phyloP scores from a whole-genome alignment of 371 early-diverging fungal genomes.

The Basidiobolus meristosporus region DNA sequence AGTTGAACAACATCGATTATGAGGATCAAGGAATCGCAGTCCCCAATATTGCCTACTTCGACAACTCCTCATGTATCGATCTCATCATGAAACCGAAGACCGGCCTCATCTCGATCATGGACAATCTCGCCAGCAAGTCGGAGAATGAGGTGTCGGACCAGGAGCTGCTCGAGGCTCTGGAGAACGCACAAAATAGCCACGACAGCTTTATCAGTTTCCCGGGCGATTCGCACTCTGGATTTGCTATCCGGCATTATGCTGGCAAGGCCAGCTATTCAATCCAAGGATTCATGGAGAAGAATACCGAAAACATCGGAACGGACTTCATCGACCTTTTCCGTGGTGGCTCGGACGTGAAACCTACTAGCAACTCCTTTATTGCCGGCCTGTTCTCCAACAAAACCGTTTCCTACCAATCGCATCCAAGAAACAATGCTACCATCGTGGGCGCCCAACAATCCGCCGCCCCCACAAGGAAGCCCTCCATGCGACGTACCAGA shows the following conservation, averaged over 20 bases:
- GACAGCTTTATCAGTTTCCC: conserved; percentile 34
- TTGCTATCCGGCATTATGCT: conserved; percentile 57
- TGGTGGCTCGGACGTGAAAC: conserved; percentile 15
- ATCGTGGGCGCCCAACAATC: conserved; percentile 52
- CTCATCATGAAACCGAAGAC: conserved; percentile 22
- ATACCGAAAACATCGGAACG: conserved; percentile 47
- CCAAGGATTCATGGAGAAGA: conserved; percentile 45
- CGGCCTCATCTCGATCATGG: conserved; percentile 32
- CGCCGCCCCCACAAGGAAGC: conserved; percentile 45
- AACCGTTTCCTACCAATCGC: conserved; percentile 59
- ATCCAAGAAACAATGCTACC: conserved; percentile 53
- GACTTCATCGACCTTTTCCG: conserved; percentile 70
- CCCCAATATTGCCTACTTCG: conserved; percentile 24
- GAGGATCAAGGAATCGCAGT: conserved; percentile 7
- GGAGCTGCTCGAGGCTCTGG: conserved; percentile 8
- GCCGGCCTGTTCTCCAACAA: conserved; percentile 59
- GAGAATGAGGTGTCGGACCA: conserved; percentile 11
- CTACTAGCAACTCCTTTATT: conserved; percentile 58
- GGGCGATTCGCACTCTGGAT: too few relatives aligned
- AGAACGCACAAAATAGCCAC: conserved; percentile 7
- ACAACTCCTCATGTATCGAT: conserved; percentile 39
- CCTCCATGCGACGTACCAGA: conserved; percentile 33
- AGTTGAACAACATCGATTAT: conserved; percentile 5
- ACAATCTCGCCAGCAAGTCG: conserved; percentile 18
- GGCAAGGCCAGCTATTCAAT: conserved; percentile 46